Base-by-base conservation (phyloP, 2,329 filamentous ascomycete species). In the Sarocladium oryzae region DNA sequence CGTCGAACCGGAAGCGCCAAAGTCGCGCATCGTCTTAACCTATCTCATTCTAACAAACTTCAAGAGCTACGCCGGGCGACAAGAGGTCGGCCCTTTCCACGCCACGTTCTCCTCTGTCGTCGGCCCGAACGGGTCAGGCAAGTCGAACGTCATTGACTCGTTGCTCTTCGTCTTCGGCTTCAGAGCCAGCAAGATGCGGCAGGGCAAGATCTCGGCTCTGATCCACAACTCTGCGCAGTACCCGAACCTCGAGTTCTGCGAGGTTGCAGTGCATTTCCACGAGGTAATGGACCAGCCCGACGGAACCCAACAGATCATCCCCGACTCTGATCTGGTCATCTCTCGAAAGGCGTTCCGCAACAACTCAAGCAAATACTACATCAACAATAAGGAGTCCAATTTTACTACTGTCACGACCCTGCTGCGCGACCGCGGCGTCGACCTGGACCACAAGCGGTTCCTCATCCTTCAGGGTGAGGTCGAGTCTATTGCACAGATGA, bases 401-500 rank as follows among this genome's bases (percentile, higher is more conserved):
- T 99, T 96, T 66, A 97, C 91, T 0, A 80, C 84, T 0, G 93
- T 99, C 24, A 96, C 91, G 0, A 89, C 85, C 0, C 75, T 99
- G 13, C 79, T 99, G 8, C 86, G 86, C 52, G 89, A 90, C 20
- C 84, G 88, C 21, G 95, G 93, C 2, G 88, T 99, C 15, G 93
- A 99, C 70, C 77, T 99, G 20, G 93, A 99, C 62, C 93, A 99
- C 72, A 99, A 99, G 71, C 88, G 93, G 54, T 99, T 99, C 71
- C 73, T 99, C 51, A 99, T 99, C 63, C 74, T 99, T 10, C 93
- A 99, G 68, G 93, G 93, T 63, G 93, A 99, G 66, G 93, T 99
- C 53, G 93, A 99, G 67, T 96, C 92, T 0, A 99, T 99, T 64
- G 92, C 93, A 6, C 93, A 97, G 69, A 99, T 99, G 93, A 99